Percentiles rank a stretch among this genome's conserved stretches.
Conservation (phyloP, 495 filamentous ascomycete species). For the Xylaria longipes region DNA sequence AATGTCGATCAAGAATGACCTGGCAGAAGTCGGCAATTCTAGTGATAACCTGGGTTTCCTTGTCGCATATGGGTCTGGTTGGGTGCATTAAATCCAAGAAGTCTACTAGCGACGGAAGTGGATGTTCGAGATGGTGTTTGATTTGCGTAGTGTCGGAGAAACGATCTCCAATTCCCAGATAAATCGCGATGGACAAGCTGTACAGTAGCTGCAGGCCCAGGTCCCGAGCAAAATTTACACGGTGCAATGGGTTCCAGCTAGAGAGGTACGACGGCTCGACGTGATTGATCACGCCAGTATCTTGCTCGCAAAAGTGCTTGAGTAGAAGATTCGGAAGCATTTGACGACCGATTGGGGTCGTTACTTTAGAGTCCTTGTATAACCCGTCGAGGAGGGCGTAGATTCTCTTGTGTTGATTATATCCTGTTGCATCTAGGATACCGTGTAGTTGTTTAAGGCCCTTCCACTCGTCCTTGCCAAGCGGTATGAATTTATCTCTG, state of each 20-base stretch:
- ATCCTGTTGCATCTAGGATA: neutral
- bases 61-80: neutral
- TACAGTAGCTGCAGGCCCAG: neutral
- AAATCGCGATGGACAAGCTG: neutral
- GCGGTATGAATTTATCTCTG: neutral
- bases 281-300: neutral
- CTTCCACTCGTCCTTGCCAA: neutral
- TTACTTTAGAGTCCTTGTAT: neutral
- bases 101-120: neutral
- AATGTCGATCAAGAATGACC: neutral
- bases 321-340: neutral
- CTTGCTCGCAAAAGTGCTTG: neutral
- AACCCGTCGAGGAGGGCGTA: neutral
- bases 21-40: neutral
- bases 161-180: neutral
- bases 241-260: neutral
- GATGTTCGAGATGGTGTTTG: neutral
- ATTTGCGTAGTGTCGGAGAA: neutral
- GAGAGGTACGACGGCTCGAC: neutral
- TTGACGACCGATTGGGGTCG: neutral
- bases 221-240: neutral
- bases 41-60: neutral
- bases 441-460: neutral
- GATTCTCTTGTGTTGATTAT: neutral
- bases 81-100: neutral